Percentiles rank a stretch among this genome's conserved stretches.
Evolutionary conservation across 176 grass and related monocot species (phyloP).

Genomic region (Miscanthus lutarioriparius): DNA sequence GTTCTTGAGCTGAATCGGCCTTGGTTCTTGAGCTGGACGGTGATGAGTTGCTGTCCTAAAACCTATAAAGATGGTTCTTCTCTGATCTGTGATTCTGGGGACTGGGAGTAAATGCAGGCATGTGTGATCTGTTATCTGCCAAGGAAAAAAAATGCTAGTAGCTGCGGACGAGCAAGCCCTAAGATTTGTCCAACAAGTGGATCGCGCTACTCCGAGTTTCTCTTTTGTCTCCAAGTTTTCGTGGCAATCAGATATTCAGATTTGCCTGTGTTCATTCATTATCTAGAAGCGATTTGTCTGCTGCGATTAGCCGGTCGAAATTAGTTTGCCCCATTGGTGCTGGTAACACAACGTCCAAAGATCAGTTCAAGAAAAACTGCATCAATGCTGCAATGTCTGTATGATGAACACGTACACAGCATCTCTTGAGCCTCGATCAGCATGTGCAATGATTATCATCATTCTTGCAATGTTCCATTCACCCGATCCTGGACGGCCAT

Average conservation of each 20-base stretch:
- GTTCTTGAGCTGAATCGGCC: neutral
- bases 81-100: neutral
- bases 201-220: neutral
- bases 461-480: neutral
- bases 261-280: no score
- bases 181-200: neutral
- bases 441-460: constrained; percentile 26
- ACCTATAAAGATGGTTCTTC: no score
- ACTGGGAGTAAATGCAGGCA: constrained; percentile 42
- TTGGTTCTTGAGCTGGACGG: constrained; percentile 25
- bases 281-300: no score
- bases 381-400: constrained; percentile 12
- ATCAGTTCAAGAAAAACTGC: neutral
- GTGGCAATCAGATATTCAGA: no score
- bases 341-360: neutral
- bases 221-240: no score
- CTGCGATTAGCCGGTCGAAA: no score
- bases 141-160: neutral
- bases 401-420: constrained; percentile 3
- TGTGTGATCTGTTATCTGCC: constrained; percentile 25
- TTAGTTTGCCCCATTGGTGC: neutral
- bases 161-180: neutral
- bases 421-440: neutral
- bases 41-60: constrained; percentile 4
- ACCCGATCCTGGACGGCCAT: neutral